Evolutionary conservation across 1,284 basidiomycete genomes (phyloP), one percentile per base, ranked within the genome.

Genomic region (Boletellus dicymbophilus): DNA sequence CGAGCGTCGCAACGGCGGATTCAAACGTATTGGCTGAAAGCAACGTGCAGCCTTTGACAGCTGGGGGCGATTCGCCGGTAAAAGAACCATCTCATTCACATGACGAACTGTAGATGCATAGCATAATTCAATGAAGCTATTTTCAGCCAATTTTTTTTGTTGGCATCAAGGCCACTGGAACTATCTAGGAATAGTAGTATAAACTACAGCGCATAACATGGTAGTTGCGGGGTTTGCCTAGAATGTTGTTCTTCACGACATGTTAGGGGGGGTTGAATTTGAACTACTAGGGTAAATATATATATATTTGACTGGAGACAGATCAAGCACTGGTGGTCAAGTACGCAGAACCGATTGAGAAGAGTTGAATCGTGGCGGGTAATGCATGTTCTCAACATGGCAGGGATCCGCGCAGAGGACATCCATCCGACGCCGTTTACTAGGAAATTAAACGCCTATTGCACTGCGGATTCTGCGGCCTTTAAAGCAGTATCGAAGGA

Each of bases 11-110:
- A 13, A 82, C 83, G 5, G 85, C 82, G 2, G 88, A 89, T 68
- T 80, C 85, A 10, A 88, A 87, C 58, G 82, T 84, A 22, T 74
- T 93, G n/a, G 90, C 88, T 13, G 79, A 77, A 46, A 74, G 63
- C 10, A 54, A 57, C 37, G 52, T 49, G n/a, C 53, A 53, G 31
- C 28, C 49, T 13, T 33, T 10, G 34, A 44, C 9, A 18, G n/a
- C n/a, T n/a, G 25, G 47, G 21, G 38, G 13, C 11, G 44, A 49
- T 12, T 11, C 31, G 2, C 20, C 21, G 38, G 37, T 2, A 6
- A 21, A 44, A n/a, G 42, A 54, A 11, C 11, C 9, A 8, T 38
- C 51, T 18, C 39, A 13, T 36, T 16, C 42, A 3, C 62, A 61
- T 22, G 62, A 64, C 34, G 62, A 69, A 26, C 11, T 64, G 44